phyloP scores from a whole-genome alignment of 495 filamentous ascomycete species.

The Aspergillus egyptiacus region DNA sequence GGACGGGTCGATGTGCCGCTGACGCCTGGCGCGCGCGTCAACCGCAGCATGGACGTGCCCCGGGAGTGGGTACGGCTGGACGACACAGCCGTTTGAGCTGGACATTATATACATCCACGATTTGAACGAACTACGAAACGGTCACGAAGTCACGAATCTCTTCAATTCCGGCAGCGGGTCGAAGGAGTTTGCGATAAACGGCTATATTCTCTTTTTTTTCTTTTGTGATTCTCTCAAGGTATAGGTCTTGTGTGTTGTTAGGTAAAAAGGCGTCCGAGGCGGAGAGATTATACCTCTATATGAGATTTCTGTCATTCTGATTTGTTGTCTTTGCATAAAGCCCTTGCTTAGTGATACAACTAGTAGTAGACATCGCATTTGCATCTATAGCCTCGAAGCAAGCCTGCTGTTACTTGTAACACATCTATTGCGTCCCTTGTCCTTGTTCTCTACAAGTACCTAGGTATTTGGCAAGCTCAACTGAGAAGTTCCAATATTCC shows the following conservation, averaged over 20 bases:
- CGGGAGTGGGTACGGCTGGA: constrained; percentile 50
- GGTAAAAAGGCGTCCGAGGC: neutral
- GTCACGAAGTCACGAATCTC: constrained; percentile 28
- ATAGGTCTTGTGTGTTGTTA: neutral
- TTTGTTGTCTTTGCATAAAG: no score
- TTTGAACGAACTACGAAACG: constrained; percentile 11
- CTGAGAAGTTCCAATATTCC: no score
- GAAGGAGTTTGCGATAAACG: constrained; percentile 14
- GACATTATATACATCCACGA: constrained; percentile 2
- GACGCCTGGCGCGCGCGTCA: constrained; percentile 62
- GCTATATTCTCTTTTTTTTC: neutral
- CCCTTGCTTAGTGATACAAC: no score
- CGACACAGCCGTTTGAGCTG: constrained; percentile 26
- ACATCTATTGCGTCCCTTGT: no score
- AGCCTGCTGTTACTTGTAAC: no score
- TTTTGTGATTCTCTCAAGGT: constrained; percentile 5
- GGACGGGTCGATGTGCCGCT: constrained; percentile 60
- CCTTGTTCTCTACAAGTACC: no score
- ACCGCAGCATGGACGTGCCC: constrained; percentile 62
- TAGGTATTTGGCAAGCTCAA: no score
- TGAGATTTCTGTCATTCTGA: neutral
- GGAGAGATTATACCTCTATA: neutral
- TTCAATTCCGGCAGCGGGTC: constrained; percentile 5
- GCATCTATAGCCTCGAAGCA: no score
- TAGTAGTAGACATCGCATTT: no score